Base-by-base conservation (phyloP, 257 asterid genomes). In the Perilla frutescens region DNA sequence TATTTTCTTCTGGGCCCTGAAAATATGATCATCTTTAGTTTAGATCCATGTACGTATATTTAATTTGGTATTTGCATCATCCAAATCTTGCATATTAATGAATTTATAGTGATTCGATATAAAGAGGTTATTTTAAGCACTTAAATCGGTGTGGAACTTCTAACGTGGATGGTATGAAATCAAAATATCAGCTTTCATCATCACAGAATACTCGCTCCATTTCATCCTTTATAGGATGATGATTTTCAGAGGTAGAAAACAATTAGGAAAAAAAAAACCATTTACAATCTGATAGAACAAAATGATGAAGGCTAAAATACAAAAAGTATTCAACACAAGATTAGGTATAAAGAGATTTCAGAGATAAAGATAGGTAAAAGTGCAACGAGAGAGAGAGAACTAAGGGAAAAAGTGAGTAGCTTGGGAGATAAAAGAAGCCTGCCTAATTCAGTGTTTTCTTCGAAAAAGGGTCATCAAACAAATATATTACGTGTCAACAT, bases 1-100 rank as follows among this genome's bases (percentile, higher is more conserved):
- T 10, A 80, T 15, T 60, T 87, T 91, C 79, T 88, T 94, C 68
- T 94, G 96, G 62, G 97, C 90, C 74, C 98, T 93, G 92, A 57
- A 62, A 41, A 62, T 43, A 62, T 56, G 26, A 64, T 20, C 3
- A 36, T 34, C 47, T 15, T 61, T 10, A 20, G 26, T 20, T 20
- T 20, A 7, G 26, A 67, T 39, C 26, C 48, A 7, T 7, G 9
- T 44, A 44, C 51, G 26, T 20, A 1, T 20, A 20, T 20, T 20
- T 20, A 20, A 61, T 62, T 45, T 32, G 56, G 29, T 8, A 51
- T 68, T 49, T 45, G n/a, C 40, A 49, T 14, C 48, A 15, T 29
- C 45, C 58, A 66, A 7, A 29, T 41, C 1, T 6, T 37, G 12
- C 3, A 7, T 61, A 12, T 8, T 26, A 11, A 39, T 20, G 26